Base-by-base conservation (phyloP, 129 eudicot genomes). In the Flaveria trinervia region DNA sequence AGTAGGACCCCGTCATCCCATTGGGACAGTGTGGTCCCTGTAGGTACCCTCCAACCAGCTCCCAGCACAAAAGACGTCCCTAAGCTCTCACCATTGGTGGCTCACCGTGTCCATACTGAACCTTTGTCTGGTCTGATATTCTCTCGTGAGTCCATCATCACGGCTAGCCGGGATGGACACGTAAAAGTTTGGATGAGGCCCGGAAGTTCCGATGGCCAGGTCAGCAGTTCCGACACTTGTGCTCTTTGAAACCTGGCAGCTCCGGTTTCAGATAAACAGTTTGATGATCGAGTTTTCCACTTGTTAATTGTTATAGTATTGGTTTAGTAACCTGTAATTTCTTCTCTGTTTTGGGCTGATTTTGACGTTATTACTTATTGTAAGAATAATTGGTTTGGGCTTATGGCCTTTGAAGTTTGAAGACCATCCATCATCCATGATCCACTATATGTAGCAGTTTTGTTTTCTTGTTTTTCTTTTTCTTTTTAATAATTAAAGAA, bases 181-280 rank as follows among this genome's bases (percentile, higher is more conserved):
- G 85, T 92, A 6, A 92, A 92, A 84, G 81, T 92, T n/a, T 92
- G 97, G 97, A 83, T 41, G 79, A 82, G 97, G 68, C 97, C 97
- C 7, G 85, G 82, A 49, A 62, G 57, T 70, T 71, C 82, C 0
- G 95, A 89, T 50, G 75, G 51, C 81, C 86, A 79, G 69, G 78
- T 88, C 7, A 83, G 72, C 83, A 75, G 84, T 67, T 73, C 84
- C 1, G 92, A 87, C 41, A 46, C 77, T 12, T 68, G 73, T 36
- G 23, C 68, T 74, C 85, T 16, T 52, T 73, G 46, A 83, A 83
- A 80, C 70, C 77, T 48, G 71, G 13, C 23, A 26, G 65, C 16
- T 56, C 77, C 1, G 65, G 85, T 71, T 74, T 70, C 76, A 88
- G 79, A 59, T 83, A 43, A 78, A 44, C 4, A 33, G 64, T 28